Percentiles rank a stretch among this genome's conserved stretches.
Conservation (phyloP, 208 protist genomes). For the Trichomonas gallinae region DNA sequence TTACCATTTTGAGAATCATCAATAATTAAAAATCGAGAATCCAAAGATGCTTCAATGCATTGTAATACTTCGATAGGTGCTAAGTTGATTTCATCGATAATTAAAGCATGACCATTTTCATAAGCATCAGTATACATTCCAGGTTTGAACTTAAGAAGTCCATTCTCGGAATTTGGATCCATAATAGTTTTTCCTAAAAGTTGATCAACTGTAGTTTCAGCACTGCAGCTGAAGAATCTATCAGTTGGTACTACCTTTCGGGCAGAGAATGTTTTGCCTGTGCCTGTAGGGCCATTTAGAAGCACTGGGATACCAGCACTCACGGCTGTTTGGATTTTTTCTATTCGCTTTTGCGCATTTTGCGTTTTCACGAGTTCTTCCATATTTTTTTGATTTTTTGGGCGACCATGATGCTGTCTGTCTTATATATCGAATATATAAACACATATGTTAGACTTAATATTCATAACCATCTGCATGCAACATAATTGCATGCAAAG, state of each 20-base stretch:
- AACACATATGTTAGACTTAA: no score
- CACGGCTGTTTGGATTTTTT: background rate
- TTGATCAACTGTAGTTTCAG: background rate
- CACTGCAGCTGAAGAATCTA: background rate
- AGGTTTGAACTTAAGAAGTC: background rate
- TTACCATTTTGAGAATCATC: background rate
- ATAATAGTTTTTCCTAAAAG: background rate
- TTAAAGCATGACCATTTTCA: background rate
- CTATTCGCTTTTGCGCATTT: background rate
- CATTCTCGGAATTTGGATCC: background rate
- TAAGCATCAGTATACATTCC: background rate
- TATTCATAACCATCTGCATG: no score
- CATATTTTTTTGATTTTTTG: background rate
- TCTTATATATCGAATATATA: no score
- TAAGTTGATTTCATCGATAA: constrained; percentile 27
- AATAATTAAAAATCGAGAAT: background rate
- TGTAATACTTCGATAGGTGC: background rate
- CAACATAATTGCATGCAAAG: no score
- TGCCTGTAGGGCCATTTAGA: background rate
- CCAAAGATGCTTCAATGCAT: constrained; percentile 21
- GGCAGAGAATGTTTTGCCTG: background rate
- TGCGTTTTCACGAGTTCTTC: background rate
- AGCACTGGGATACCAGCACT: background rate
- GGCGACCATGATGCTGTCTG: no score
- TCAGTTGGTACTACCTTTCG: background rate